Percentiles rank a stretch among this genome's conserved stretches.
phyloP scores from a whole-genome alignment of 352 stramenopile genomes.

The Pythium aphanidermatum region DNA sequence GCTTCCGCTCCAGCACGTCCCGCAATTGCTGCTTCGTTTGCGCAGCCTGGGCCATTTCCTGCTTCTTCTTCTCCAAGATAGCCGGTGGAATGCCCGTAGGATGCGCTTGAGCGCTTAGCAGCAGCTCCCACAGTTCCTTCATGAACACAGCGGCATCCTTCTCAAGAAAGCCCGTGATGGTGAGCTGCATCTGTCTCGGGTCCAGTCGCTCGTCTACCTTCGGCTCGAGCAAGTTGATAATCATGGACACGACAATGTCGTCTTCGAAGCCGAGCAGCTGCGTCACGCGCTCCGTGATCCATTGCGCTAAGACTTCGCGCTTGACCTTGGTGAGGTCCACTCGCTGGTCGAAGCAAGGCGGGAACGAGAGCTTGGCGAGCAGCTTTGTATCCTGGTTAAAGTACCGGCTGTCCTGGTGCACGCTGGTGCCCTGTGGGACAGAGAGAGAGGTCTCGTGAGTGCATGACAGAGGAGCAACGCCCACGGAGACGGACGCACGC shows the following conservation, averaged over 20 bases:
- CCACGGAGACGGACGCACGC: too few species aligned
- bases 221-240: constrained; percentile 80
- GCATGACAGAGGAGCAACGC: too few species aligned
- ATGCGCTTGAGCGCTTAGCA: constrained; percentile 86
- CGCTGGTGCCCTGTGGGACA: constrained; percentile 37
- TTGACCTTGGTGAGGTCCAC: constrained; percentile 89
- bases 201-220: constrained; percentile 70
- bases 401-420: constrained; percentile 83
- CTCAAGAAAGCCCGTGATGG: constrained; percentile 89
- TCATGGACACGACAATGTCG: constrained; percentile 86
- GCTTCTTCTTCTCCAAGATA: constrained; percentile 90
- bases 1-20: constrained; percentile 52
- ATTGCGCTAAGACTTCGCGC: constrained; percentile 86
- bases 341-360: constrained; percentile 63
- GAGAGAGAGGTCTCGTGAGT: not conserved
- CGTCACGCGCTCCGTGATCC: constrained; percentile 83
- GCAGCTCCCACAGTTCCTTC: constrained; percentile 86
- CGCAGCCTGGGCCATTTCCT: constrained; percentile 66
- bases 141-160: constrained; percentile 82
- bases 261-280: constrained; percentile 88
- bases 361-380: constrained; percentile 80
- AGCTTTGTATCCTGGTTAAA: constrained; percentile 88
- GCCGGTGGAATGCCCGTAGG: constrained; percentile 79
- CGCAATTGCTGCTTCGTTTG: constrained; percentile 54
- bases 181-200: constrained; percentile 83